These are phyloP conservation scores for Pezicula radicicola DNA, from an alignment of 2,329 filamentous ascomycete genomes.

Conservation along the genomic window DNA sequence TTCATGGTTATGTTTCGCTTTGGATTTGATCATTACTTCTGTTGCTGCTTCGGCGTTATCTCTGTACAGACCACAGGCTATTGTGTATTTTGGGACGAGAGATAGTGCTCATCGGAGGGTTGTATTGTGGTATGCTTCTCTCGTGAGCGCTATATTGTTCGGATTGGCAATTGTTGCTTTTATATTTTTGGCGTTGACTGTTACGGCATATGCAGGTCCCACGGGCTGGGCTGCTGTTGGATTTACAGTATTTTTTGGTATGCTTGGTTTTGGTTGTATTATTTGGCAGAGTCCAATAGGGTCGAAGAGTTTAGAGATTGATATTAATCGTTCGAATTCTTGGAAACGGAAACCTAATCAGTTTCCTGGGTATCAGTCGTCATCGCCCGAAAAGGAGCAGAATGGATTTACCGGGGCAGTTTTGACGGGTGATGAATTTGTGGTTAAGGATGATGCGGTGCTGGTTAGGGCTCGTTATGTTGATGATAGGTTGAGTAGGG, in stretches of 20 bases:
- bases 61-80: constrained; percentile 4
- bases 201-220: constrained; percentile 7
- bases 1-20: constrained; percentile 10
- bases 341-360: too few relatives aligned
- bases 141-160: constrained; percentile 7
- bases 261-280: constrained; percentile 4
- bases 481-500: neutral
- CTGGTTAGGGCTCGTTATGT: neutral
- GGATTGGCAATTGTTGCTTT: constrained; percentile 8
- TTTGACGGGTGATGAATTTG: neutral
- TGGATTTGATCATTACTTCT: constrained; percentile 6
- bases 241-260: constrained; percentile 1
- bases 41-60: constrained; percentile 8
- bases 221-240: constrained; percentile 8
- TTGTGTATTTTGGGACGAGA: constrained; percentile 9
- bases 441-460: neutral
- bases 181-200: constrained; percentile 9
- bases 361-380: neutral
- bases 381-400: neutral
- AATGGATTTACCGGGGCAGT: neutral
- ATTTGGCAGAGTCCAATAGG: constrained; percentile 10
- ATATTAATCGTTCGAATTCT: neutral
- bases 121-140: constrained; percentile 14
- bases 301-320: neutral
- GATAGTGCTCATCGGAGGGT: constrained; percentile 5